Base-by-base conservation (phyloP, 2,329 filamentous ascomycete genomes). In the Paraphoma sp. region DNA sequence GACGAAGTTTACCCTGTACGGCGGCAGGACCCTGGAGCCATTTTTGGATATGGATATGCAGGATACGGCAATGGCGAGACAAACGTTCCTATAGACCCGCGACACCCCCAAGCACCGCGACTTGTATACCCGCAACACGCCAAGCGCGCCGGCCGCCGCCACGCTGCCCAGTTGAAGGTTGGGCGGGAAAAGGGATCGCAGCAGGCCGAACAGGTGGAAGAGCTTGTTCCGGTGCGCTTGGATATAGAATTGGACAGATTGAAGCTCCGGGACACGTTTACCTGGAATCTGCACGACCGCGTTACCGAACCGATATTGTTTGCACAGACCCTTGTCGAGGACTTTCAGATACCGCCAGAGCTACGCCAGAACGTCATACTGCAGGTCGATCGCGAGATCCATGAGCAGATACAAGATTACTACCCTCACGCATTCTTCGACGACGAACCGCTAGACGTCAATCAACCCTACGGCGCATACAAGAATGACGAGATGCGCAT, bases 401-500 rank as follows among this genome's bases (percentile, higher is more conserved):
- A 89, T 60, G 95, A 98, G 67, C 95, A 98, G 78, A 84, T 98
- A 48, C 87, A 88, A 67, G 95, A 98, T 74, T 98, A 92, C 74
- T 97, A 96, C 73, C 95, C 95, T 5, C 92, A 96, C 68, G 88
- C 95, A 23, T 95, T 88, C 72, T 90, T 94, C 47, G 89, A 96
- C 66, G 94, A 98, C 68, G 92, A 97, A 68, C 87, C 94, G 0
- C 83, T 97, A 45, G 94, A 99, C 69, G 91, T 93, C 1, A 90
- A 95, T 71, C 83, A 96, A 11, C 93, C 94, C 0, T 98, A 98
- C 74, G 89, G 86, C 40, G 93, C 95, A 6, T 97, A 97, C 81
- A 98, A 98, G 78, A 97, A 99, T 73, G 95, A 99, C 74, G 95
- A 99, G 80, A 97, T 99, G 94, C 90, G 95, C 48, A 91, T 99